Conservation (phyloP, 306 rosid species). For the Myrica gale region DNA sequence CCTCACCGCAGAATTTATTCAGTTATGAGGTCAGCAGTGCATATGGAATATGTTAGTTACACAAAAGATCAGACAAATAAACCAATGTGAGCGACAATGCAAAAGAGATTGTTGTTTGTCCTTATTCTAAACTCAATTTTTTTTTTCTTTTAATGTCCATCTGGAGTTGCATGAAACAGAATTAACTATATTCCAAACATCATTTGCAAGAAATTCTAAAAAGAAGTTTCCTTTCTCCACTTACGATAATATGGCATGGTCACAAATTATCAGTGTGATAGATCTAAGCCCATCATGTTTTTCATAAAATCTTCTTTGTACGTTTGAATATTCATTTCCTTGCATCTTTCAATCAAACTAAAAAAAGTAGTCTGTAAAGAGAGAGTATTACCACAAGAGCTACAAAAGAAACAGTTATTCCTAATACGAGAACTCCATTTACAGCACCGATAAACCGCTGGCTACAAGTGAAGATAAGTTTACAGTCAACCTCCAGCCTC, state of each 20-base stretch:
- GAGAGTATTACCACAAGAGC: constrained; percentile 64
- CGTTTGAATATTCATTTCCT: not conserved
- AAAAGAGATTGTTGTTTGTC: not conserved
- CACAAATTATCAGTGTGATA: not conserved
- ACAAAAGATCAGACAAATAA: not conserved
- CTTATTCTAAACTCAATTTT: not conserved
- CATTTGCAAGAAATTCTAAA: not conserved
- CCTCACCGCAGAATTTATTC: not conserved
- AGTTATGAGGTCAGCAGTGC: not conserved
- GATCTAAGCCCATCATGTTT: not conserved
- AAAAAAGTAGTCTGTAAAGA: constrained; percentile 10
- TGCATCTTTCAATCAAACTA: not conserved
- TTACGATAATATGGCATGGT: too few relatives aligned
- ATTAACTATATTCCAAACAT: not conserved
- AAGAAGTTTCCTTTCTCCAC: not conserved
- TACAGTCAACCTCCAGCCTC: constrained; percentile 10
- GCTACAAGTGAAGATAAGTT: constrained; percentile 49
- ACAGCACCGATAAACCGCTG: constrained; percentile 70
- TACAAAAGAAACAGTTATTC: constrained; percentile 61
- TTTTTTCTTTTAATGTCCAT: not conserved
- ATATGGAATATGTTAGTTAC: not conserved
- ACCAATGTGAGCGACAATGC: not conserved
- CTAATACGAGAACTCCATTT: constrained; percentile 63
- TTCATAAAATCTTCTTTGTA: not conserved
- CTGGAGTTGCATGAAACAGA: not conserved